phyloP scores from a whole-genome alignment of 2,329 filamentous ascomycete genomes.

The Alternaria atra region DNA sequence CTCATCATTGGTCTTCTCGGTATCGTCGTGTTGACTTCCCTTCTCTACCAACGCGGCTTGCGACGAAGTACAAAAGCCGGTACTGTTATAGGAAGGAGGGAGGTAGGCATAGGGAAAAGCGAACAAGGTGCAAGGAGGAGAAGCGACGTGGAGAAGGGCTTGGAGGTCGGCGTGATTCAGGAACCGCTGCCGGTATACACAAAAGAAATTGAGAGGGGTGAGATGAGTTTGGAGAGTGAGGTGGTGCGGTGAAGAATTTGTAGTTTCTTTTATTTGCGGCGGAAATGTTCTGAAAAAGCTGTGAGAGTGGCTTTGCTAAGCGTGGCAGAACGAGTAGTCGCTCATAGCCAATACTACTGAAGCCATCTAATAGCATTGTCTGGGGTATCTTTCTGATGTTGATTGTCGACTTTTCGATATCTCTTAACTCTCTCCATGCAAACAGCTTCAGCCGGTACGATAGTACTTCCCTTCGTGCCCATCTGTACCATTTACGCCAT shows the following conservation, averaged over 20 bases:
- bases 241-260: not conserved
- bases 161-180: conserved; percentile 2
- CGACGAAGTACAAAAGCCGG: not conserved
- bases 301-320: not conserved
- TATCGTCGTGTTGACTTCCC: not conserved
- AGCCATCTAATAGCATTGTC: not conserved
- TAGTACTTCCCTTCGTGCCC: conserved; percentile 49
- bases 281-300: not conserved
- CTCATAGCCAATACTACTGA: not conserved
- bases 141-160: not conserved
- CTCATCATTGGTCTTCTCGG: conserved; percentile 1
- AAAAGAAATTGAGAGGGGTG: not conserved
- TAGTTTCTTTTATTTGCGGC: not conserved
- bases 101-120: not conserved
- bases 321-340: not conserved
- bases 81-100: not conserved
- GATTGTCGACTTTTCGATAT: not conserved
- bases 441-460: conserved; percentile 39
- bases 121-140: not conserved
- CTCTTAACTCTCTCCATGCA: not conserved
- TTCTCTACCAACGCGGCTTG: not conserved
- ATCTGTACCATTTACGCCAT: conserved; percentile 35
- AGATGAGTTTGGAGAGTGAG: not conserved
- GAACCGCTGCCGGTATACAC: not conserved
- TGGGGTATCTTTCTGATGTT: conserved; percentile 12